Conservation (phyloP, 2,329 filamentous ascomycete genomes). For the Xylariales sp. region DNA sequence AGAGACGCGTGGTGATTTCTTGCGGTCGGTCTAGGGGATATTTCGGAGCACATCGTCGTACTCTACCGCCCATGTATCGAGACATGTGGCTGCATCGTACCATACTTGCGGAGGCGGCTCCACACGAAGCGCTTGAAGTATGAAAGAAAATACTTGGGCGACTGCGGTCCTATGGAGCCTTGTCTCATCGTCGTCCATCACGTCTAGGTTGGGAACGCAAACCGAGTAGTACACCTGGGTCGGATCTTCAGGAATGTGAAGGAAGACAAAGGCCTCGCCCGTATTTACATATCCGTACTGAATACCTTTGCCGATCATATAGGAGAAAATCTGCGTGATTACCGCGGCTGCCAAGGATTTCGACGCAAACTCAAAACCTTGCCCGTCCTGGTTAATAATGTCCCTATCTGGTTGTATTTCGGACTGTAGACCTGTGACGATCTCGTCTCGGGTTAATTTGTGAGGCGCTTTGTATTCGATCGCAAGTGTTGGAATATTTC, state of each 20-base stretch:
- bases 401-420: conserved; percentile 28
- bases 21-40: conserved; percentile 10
- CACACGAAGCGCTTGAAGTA: conserved; percentile 25
- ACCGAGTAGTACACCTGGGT: conserved; percentile 26
- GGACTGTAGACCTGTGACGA: conserved; percentile 25
- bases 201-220: conserved; percentile 27
- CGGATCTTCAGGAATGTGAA: conserved; percentile 28
- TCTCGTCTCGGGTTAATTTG: conserved; percentile 27
- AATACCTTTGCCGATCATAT: conserved; percentile 30
- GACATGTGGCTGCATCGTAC: conserved; percentile 22
- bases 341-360: conserved; percentile 28
- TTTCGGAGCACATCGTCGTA: conserved; percentile 11
- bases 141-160: conserved; percentile 32
- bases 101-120: conserved; percentile 22
- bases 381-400: conserved; percentile 26
- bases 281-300: conserved; percentile 30
- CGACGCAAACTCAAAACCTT: conserved; percentile 22
- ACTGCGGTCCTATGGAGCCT: conserved; percentile 31
- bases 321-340: conserved; percentile 34
- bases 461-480: conserved; percentile 35
- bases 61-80: conserved; percentile 29
- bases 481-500: conserved; percentile 19
- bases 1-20: conserved; percentile 3
- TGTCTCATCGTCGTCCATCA: conserved; percentile 25
- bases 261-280: conserved; percentile 27